Evolutionary conservation across 345 rosid species (phyloP).

Genomic region (Stellera chamaejasme): DNA sequence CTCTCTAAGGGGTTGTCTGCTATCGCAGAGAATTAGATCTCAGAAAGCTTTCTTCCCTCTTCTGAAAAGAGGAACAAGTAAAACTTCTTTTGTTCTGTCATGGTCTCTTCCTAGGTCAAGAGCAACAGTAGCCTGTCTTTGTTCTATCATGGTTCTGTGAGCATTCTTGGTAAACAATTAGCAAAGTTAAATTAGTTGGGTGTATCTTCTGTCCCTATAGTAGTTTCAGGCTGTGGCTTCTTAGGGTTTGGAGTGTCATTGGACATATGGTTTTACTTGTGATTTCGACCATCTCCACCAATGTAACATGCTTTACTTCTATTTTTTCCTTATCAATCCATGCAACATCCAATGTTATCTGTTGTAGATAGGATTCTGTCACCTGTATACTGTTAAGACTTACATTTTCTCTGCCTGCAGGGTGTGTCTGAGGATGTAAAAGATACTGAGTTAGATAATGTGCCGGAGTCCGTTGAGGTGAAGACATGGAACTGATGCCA

Average conservation of each 20-base stretch:
- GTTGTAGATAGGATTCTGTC: conserved; percentile 1
- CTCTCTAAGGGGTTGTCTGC: no score
- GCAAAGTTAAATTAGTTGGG: no score
- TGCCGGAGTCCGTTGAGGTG: conserved; percentile 28
- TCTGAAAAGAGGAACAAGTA: no score
- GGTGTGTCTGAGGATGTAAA: conserved; percentile 25
- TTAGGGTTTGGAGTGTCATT: neutral
- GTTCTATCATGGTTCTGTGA: no score
- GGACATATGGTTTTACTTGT: neutral
- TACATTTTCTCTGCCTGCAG: conserved; percentile 15
- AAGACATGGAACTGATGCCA: conserved; percentile 11
- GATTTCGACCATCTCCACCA: neutral
- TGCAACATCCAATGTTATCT: conserved; percentile 1
- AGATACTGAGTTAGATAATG: conserved; percentile 20
- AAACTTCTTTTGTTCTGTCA: no score
- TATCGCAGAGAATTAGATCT: no score
- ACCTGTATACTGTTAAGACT: neutral
- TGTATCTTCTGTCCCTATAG: no score
- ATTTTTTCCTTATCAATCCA: neutral
- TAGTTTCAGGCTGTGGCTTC: neutral
- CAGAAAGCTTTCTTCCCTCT: no score
- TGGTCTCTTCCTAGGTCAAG: no score
- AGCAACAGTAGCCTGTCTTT: no score
- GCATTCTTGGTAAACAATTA: no score
- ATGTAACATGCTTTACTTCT: neutral